Conservation (phyloP, 371 early-diverging fungal species). For the Smittium culicis region DNA sequence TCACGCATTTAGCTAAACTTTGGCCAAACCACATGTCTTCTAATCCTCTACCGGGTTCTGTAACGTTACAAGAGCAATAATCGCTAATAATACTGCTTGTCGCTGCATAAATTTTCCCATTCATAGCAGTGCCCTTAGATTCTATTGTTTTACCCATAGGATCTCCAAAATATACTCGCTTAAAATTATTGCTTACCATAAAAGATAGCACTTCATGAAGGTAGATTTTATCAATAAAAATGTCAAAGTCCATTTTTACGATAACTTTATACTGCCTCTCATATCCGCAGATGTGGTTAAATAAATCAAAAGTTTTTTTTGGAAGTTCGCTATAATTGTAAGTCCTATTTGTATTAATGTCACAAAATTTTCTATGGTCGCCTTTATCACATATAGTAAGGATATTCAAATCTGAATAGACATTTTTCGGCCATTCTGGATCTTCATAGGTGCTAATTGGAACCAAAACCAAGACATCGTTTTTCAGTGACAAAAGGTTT, state of each 20-base stretch:
- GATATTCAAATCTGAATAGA: slow-evolving; percentile 1
- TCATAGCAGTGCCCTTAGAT: not conserved
- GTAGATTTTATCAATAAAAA: slow-evolving; percentile 3
- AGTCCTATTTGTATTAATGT: not conserved
- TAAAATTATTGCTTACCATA: slow-evolving; percentile 3
- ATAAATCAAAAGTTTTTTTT: slow-evolving; percentile 1
- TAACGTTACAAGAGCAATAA: not conserved
- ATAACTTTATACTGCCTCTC: slow-evolving; percentile 11
- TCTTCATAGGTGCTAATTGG: not conserved
- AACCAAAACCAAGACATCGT: not conserved
- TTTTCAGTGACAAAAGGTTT: not conserved
- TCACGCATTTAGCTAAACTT: not conserved
- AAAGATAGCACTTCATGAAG: not conserved
- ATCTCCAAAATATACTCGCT: slow-evolving; percentile 7
- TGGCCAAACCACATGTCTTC: slow-evolving; percentile 6
- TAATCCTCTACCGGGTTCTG: not conserved
- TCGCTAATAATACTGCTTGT: not conserved
- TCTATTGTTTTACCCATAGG: not conserved
- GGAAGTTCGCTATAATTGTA: not conserved
- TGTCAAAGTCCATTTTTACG: slow-evolving; percentile 8
- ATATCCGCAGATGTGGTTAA: not conserved
- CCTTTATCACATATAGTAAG: not conserved
- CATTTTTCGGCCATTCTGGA: not conserved
- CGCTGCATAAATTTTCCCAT: slow-evolving; percentile 5
- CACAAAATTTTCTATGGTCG: not conserved